Evolutionary conservation across 805 yeast species (phyloP).

Genomic region (Teunomyces tritomae): DNA sequence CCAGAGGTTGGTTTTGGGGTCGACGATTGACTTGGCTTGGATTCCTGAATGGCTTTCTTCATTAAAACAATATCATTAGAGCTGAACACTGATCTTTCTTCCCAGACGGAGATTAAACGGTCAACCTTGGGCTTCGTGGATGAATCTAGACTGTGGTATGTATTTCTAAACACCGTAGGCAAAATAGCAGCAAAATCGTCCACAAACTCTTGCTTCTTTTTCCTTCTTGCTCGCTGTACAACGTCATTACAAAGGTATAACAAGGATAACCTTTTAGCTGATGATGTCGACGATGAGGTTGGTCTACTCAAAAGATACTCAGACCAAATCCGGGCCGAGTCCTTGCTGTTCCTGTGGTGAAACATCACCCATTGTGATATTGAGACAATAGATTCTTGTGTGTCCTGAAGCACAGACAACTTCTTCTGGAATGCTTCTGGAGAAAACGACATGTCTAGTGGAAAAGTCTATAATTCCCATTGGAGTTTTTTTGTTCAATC

Average conservation of each 20-base stretch:
- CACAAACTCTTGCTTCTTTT: slow-evolving; percentile 56
- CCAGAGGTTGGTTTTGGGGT: neutral
- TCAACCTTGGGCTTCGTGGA: slow-evolving; percentile 46
- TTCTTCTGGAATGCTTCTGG: slow-evolving; percentile 48
- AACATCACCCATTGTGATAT: slow-evolving; percentile 73
- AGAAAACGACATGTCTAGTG: slow-evolving; percentile 45
- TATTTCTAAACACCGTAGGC: slow-evolving; percentile 37
- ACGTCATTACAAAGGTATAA: slow-evolving; percentile 78
- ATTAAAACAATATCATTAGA: slow-evolving; percentile 24
- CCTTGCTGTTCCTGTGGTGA: slow-evolving; percentile 57
- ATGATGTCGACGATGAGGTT: slow-evolving; percentile 7
- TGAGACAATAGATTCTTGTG: slow-evolving; percentile 72
- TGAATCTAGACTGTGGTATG: slow-evolving; percentile 29
- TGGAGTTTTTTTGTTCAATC: neutral
- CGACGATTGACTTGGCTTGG: slow-evolving; percentile 6
- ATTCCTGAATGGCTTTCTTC: slow-evolving; percentile 22
- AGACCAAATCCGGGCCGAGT: slow-evolving; percentile 55
- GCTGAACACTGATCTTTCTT: slow-evolving; percentile 47
- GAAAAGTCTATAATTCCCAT: neutral
- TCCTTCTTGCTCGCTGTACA: slow-evolving; percentile 71
- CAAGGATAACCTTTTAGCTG: slow-evolving; percentile 49
- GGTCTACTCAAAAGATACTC: slow-evolving; percentile 23
- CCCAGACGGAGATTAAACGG: slow-evolving; percentile 58
- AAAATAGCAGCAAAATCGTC: slow-evolving; percentile 53
- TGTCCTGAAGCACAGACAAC: slow-evolving; percentile 48